phyloP scores from a whole-genome alignment of 2,329 filamentous ascomycete genomes.

The Penicillium decumbens region DNA sequence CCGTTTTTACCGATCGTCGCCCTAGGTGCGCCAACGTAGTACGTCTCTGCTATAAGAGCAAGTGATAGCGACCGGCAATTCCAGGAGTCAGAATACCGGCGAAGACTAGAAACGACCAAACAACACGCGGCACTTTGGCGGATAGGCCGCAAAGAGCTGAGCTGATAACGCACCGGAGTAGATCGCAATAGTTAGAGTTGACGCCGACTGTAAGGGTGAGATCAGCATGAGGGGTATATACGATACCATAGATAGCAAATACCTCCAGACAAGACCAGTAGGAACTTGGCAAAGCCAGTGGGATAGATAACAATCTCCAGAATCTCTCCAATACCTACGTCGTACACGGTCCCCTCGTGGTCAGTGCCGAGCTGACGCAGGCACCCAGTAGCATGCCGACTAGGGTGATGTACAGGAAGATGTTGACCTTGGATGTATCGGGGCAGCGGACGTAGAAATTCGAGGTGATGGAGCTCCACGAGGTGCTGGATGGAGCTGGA shows the following conservation, averaged over 20 bases:
- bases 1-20: slow-evolving; percentile 43
- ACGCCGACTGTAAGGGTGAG: slow-evolving; percentile 23
- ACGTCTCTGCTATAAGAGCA: slow-evolving; percentile 55
- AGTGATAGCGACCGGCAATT: slow-evolving; percentile 41
- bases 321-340: slow-evolving; percentile 21
- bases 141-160: slow-evolving; percentile 44
- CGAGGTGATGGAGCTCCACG: slow-evolving; percentile 24
- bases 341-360: slow-evolving; percentile 15
- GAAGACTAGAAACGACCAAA: slow-evolving; percentile 49
- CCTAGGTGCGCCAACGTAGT: slow-evolving; percentile 49
- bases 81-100: slow-evolving; percentile 45
- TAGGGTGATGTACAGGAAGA: slow-evolving; percentile 22
- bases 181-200: slow-evolving; percentile 43
- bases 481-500: slow-evolving; percentile 19
- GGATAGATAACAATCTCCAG: slow-evolving; percentile 20
- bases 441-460: slow-evolving; percentile 28
- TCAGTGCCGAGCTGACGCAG: slow-evolving; percentile 16
- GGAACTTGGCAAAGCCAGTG: slow-evolving; percentile 25
- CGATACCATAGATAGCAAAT: background rate
- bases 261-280: slow-evolving; percentile 38
- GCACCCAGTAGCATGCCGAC: slow-evolving; percentile 22
- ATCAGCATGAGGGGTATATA: slow-evolving; percentile 1
- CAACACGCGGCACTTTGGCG: slow-evolving; percentile 45
- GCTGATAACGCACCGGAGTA: slow-evolving; percentile 35
- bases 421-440: slow-evolving; percentile 18